A percentile compares a stretch with the other conserved stretches of the same genome.
Evolutionary conservation across 78 protist genomes (phyloP).

Genomic region (Polysphondylium violaceum): DNA sequence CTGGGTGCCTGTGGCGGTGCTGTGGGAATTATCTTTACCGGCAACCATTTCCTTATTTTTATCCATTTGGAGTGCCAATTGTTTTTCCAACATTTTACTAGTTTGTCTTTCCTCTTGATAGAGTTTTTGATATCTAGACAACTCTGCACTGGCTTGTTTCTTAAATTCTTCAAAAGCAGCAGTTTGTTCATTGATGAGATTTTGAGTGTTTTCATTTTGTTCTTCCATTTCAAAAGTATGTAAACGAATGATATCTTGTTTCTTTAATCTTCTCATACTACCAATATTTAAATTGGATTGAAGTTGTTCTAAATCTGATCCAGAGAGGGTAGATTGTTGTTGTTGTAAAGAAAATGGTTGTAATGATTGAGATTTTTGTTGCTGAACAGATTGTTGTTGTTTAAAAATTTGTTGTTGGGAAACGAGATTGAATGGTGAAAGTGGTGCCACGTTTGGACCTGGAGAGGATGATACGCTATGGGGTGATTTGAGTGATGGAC

Average conservation of each 20-base stretch:
- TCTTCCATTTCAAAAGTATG: constrained; percentile 62
- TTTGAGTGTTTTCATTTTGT: constrained; percentile 47
- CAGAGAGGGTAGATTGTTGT: not conserved
- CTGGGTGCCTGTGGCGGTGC: constrained; percentile 42
- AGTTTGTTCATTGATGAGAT: constrained; percentile 17
- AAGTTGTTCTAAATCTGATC: not conserved
- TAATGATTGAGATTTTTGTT: not conserved
- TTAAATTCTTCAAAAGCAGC: constrained; percentile 32
- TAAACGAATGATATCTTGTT: constrained; percentile 46
- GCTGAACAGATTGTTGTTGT: not conserved
- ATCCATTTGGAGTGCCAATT: constrained; percentile 41
- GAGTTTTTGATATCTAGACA: constrained; percentile 31
- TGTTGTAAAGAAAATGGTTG: not conserved
- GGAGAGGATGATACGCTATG: constrained; percentile 20
- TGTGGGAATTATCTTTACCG: constrained; percentile 40
- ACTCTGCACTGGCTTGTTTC: constrained; percentile 17
- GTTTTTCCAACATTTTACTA: constrained; percentile 43
- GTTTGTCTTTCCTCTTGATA: constrained; percentile 72
- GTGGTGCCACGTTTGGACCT: not conserved
- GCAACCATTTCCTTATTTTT: constrained; percentile 63
- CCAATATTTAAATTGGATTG: constrained; percentile 59
- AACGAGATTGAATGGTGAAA: constrained; percentile 17
- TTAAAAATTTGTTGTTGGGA: not conserved
- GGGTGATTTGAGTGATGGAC: constrained; percentile 14
- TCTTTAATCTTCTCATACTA: constrained; percentile 62